Percentiles rank a stretch among this genome's conserved stretches.
phyloP scores from a whole-genome alignment of 1,284 basidiomycete genomes.

The Caloboletus inedulis region DNA sequence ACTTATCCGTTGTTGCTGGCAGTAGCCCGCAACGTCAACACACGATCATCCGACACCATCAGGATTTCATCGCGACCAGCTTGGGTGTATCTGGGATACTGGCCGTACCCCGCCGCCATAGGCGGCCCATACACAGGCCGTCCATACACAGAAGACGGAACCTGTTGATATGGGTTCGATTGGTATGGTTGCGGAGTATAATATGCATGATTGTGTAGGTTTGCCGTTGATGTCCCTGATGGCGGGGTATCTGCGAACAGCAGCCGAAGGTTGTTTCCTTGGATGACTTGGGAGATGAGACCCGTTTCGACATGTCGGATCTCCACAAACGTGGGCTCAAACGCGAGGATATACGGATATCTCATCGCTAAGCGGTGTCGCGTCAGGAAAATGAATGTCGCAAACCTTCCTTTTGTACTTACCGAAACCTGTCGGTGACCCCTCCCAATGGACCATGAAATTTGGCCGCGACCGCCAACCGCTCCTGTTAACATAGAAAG shows the following conservation, averaged over 20 bases:
- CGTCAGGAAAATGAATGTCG: slow-evolving; percentile 6
- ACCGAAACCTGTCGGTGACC: slow-evolving; percentile 92
- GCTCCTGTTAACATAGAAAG: slow-evolving; percentile 98
- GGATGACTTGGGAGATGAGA: slow-evolving; percentile 91
- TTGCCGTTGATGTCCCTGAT: slow-evolving; percentile 58
- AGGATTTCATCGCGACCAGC: slow-evolving; percentile 73
- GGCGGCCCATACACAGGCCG: slow-evolving; percentile 44
- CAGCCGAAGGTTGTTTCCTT: slow-evolving; percentile 84
- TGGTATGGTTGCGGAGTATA: slow-evolving; percentile 34
- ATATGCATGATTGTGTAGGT: slow-evolving; percentile 34
- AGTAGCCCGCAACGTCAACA: slow-evolving; percentile 56
- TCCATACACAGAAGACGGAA: slow-evolving; percentile 27
- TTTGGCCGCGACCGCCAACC: slow-evolving; percentile 88
- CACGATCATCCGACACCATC: slow-evolving; percentile 76
- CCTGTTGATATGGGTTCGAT: slow-evolving; percentile 37
- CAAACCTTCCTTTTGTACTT: slow-evolving; percentile 31
- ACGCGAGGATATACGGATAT: slow-evolving; percentile 96
- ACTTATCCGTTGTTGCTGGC: slow-evolving; percentile 17
- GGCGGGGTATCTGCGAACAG: slow-evolving; percentile 94
- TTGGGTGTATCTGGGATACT: slow-evolving; percentile 41
- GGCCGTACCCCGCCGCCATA: slow-evolving; percentile 35
- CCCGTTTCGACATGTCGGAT: slow-evolving; percentile 95
- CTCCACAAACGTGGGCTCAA: slow-evolving; percentile 96
- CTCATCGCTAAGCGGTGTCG: slow-evolving; percentile 67
- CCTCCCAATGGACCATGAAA: slow-evolving; percentile 98